Base-by-base conservation (phyloP, 2,329 filamentous ascomycete species). In the Penicillium sp. region DNA sequence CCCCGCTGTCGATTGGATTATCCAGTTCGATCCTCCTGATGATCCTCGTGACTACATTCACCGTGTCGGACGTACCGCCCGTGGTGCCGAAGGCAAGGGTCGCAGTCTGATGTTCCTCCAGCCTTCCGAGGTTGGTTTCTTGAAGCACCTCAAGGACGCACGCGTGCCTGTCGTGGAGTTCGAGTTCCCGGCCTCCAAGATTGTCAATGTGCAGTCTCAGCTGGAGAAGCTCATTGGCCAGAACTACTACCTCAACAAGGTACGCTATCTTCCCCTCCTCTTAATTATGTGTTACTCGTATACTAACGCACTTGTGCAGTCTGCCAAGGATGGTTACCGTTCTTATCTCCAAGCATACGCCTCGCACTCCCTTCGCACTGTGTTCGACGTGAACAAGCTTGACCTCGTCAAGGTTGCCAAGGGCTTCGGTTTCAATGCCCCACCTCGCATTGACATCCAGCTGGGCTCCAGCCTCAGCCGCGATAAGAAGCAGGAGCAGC, bases 191-290 rank as follows among this genome's bases (percentile, higher is more conserved):
- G 81, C 86, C 55, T 92, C 90, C 79, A 96, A 96, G 82, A 91
- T 99, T 63, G 81, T 93, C 69, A 94, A 95, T 70, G 87, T 96
- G 65, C 88, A 95, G 79, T 86, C 89, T 68, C 92, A 97, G 76
- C 84, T 97, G 10, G 93, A 97, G 82, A 94, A 93, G 78, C 84
- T 97, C 64, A 95, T 99, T 68, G 86, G 85, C 31, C 90, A 94
- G 74, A 97, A 99, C 77, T 97, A 97, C 80, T 97, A 97, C 75
- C 83, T 99, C 57, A 94, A 97, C 80, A 94, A 96, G 84, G 82
- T 84, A 71, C 56, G 77, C 67, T 38, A 48, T 10, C 55, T 23
- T 6, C 21, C 43, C 44, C 46, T 15, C 34, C 41, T 25, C 15
- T 57, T n/a, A 50, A 31, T 41, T 39, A 52, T 36, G 8, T 31